Percentiles rank a stretch among this genome's conserved stretches.
These are phyloP conservation scores for Pelargonium australe DNA, from an alignment of 441 rosid genomes.

Conservation along the genomic window DNA sequence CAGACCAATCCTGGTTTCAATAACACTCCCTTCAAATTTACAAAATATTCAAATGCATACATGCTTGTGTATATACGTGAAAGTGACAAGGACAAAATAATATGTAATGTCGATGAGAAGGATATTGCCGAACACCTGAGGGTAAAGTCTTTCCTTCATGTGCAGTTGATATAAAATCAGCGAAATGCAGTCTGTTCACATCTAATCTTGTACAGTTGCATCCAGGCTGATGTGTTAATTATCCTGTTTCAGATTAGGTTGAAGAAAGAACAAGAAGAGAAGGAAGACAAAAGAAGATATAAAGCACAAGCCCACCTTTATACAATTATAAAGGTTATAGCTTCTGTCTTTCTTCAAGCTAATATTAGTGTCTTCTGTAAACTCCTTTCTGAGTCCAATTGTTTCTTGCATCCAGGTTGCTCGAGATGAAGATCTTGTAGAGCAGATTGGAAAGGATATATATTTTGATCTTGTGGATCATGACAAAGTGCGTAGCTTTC, in stretches of 20 bases:
- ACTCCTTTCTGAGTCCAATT: constrained; percentile 13
- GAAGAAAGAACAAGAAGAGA: constrained; percentile 89
- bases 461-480: constrained; percentile 95
- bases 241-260: constrained; percentile 60
- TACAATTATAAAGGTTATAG: constrained; percentile 70
- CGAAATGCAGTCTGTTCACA: background rate
- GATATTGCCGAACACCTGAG: constrained; percentile 94
- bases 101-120: constrained; percentile 88
- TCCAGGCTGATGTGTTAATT: constrained; percentile 18
- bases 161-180: constrained; percentile 6
- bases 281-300: constrained; percentile 72
- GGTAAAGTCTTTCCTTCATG: constrained; percentile 41
- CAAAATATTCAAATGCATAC: constrained; percentile 90
- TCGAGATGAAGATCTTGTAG: constrained; percentile 75
- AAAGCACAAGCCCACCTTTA: constrained; percentile 89
- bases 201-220: background rate
- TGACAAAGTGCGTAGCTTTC: constrained; percentile 79
- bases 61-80: constrained; percentile 98
- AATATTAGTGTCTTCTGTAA: background rate
- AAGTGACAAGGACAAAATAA: constrained; percentile 87
- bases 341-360: background rate
- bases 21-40: constrained; percentile 79
- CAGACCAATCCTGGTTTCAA: constrained; percentile 90
- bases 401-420: constrained; percentile 54
- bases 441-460: constrained; percentile 82